Base-by-base conservation (phyloP, 176 grass and related monocot species). In the Triticum monococcum region DNA sequence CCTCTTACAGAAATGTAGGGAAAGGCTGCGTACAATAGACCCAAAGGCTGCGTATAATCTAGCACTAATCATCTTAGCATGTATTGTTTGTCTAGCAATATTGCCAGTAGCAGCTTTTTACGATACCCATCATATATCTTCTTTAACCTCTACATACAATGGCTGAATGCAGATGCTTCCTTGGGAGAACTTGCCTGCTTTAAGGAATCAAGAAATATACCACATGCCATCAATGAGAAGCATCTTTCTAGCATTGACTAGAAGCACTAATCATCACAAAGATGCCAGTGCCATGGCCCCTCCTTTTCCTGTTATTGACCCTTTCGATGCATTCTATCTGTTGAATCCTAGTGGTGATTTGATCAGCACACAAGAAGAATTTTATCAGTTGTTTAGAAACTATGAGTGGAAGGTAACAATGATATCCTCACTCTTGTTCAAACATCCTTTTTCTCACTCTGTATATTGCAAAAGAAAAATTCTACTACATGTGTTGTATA, bases 201-300 rank as follows among this genome's bases (percentile, higher is more conserved):
- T 95, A 77, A 95, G 91, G 77, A 90, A 77, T 93, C 93, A 98
- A 89, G 95, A 98, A 80, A 87, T 93, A 74, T 95, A 98, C 79
- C 89, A 91, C 48, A 98, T 98, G 95, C 89, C 91, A 17, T 98
- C 95, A 77, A 18, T 98, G 43, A 69, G 84, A 30, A 93, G 76
- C 72, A 78, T 93, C 63, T 78, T 92, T 56, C 40, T 83, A 76
- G 83, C 89, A 71, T 82, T 98, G 73, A 59, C 87, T 80, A 82
- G 37, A 91, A 90, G 68, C 72, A 81, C 76, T 68, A 68, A 80
- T 81, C 62, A 48, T 54, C 67, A 76, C 57, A 86, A 77, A 69
- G 77, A 84, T 81, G 80, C 38, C 31, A 52, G 57, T 59, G 57
- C 67, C 63, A 46, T 30, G 36, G 77, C 41, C 54, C 46, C 83